phyloP scores from a whole-genome alignment of 306 rosid genomes.

The Begonia masoniana region DNA sequence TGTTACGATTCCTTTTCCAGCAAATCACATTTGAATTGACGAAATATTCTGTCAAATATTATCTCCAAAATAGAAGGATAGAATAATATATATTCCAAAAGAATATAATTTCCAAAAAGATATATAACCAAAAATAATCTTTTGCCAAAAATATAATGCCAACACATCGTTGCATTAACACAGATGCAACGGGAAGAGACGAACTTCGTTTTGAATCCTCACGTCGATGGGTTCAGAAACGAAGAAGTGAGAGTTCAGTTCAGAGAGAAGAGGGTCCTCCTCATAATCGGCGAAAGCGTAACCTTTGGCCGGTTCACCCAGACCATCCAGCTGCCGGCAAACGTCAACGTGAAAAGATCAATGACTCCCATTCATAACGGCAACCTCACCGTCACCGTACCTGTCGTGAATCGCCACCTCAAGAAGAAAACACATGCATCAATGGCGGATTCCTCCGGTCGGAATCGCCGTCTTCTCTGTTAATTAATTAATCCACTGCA shows the following conservation, averaged over 20 bases:
- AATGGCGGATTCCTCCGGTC: neutral
- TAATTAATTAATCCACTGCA: too few relatives aligned
- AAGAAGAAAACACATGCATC: neutral
- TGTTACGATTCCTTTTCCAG: too few relatives aligned
- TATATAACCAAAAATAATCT: too few relatives aligned
- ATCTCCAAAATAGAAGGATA: too few relatives aligned
- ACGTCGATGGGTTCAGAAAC: neutral
- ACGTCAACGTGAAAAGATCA: neutral
- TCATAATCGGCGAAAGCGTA: neutral
- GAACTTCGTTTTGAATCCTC: neutral
- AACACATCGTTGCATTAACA: too few relatives aligned
- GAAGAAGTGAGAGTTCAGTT: neutral
- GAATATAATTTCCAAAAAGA: too few relatives aligned
- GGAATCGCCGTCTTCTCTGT: neutral
- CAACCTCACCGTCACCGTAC: neutral
- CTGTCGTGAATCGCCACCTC: neutral
- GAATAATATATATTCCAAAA: too few relatives aligned
- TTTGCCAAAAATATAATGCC: too few relatives aligned
- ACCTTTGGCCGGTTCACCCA: neutral
- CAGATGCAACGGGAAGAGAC: neutral
- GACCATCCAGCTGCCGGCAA: conserved; percentile 1
- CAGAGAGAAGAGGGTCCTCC: neutral
- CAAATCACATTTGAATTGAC: too few relatives aligned
- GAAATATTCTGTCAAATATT: too few relatives aligned
- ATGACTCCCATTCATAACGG: neutral